Evolutionary conservation across 208 protist genomes (phyloP).

Genomic region (Leishmania guyanensis): DNA sequence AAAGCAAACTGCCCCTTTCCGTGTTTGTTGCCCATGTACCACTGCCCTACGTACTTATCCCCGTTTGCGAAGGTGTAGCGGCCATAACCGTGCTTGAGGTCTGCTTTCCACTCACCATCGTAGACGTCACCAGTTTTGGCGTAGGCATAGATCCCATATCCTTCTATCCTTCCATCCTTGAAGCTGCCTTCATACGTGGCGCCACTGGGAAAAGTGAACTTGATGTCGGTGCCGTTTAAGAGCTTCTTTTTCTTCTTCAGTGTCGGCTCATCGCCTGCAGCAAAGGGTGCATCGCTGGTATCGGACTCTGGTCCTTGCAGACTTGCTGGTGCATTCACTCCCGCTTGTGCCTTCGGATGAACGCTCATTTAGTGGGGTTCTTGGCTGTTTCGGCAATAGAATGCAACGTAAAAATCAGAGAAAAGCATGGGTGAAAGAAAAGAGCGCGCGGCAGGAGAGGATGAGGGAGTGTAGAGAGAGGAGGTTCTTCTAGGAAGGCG

Average conservation of each 20-base stretch:
- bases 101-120: slow-evolving; percentile 65
- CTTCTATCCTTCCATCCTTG: slow-evolving; percentile 56
- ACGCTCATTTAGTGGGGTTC: neutral
- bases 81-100: slow-evolving; percentile 73
- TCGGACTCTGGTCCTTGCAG: neutral
- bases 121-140: slow-evolving; percentile 55
- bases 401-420: neutral
- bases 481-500: too few relatives aligned
- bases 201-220: slow-evolving; percentile 56
- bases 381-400: neutral
- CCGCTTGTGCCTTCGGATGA: neutral
- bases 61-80: slow-evolving; percentile 60
- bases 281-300: neutral
- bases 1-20: slow-evolving; percentile 60
- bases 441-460: too few relatives aligned
- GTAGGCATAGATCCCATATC: slow-evolving; percentile 67
- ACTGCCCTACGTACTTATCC: slow-evolving; percentile 68
- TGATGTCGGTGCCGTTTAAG: slow-evolving; percentile 51
- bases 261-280: neutral
- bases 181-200: slow-evolving; percentile 61
- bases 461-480: neutral
- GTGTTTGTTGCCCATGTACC: slow-evolving; percentile 74
- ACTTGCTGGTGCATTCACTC: neutral
- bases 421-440: neutral
- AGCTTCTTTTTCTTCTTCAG: slow-evolving; percentile 53